Evolutionary conservation across 208 protist species (phyloP), one percentile per base, ranked within the genome.

Genomic region (Leishmania guyanensis): DNA sequence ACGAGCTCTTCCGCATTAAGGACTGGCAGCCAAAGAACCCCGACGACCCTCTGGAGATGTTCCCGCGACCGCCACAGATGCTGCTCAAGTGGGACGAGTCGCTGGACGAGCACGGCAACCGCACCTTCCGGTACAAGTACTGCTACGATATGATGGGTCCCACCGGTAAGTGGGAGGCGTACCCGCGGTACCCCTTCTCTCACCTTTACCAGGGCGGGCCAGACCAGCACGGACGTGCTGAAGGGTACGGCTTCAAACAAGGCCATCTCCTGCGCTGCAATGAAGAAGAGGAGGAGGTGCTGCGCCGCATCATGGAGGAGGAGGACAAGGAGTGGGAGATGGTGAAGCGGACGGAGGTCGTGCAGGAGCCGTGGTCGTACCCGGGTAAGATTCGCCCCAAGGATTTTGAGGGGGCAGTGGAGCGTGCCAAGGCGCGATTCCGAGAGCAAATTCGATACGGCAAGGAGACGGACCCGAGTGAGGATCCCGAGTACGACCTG

Each of bases 291-390:
- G 92, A 97, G 81, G 91, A 95, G 85, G 92, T 97, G 56, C 89
- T 97, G 26, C 94, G 94, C 17, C 94, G 94, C 76, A 95, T 97
- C 78, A 96, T 97, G 92, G 92, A 96, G 85, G 92, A 96, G 87
- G 92, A 97, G 86, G 94, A 97, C 79, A 93, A 92, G 86, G 91
- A 97, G 88, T 97, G 94, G 94, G 94, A 95, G 84, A 95, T 96
- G 92, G 92, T 97, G 85, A 96, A 97, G 88, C 91, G 92, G 29
- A 97, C 94, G 50, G 92, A 97, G 91, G 86, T 96, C 78, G 88
- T 97, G 60, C 94, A 97, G 88, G 92, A 97, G 91, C 94, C 92
- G 75, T 97, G 93, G 92, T 94, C 91, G 33, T 97, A 97, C 89
- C 94, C 92, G 29, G 94, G 94, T 20, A 97, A 97, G 89, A 96